A percentile compares a stretch with the other conserved stretches of the same genome.
These are phyloP conservation scores for Musa schizocarpa DNA, from an alignment of 176 grass and related monocot species.

Conservation along the genomic window DNA sequence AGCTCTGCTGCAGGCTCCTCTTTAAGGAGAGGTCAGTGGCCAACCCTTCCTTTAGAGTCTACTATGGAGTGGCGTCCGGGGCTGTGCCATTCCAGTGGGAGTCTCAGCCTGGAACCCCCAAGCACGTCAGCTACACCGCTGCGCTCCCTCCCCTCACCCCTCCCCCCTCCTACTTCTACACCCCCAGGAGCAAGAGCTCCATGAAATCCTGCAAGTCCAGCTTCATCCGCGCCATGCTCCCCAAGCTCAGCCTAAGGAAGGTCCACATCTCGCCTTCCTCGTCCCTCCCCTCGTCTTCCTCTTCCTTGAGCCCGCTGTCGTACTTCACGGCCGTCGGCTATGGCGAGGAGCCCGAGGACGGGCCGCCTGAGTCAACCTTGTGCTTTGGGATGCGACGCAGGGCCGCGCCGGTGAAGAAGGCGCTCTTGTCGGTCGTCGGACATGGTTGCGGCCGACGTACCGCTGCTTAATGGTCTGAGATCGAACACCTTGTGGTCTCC, in stretches of 20 bases:
- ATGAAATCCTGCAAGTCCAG: conserved; percentile 30
- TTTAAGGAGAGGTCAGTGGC: conserved; percentile 28
- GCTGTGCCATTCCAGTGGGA: conserved; percentile 64
- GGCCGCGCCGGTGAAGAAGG: no score
- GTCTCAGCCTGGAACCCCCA: conserved; percentile 51
- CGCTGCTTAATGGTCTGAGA: neutral
- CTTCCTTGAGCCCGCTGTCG: neutral
- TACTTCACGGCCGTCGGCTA: neutral
- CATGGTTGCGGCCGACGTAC: no score
- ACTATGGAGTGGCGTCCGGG: conserved; percentile 48
- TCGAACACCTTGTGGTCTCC: neutral
- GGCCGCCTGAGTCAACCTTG: neutral
- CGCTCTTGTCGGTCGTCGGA: no score
- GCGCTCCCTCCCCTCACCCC: conserved; percentile 44
- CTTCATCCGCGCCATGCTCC: conserved; percentile 44
- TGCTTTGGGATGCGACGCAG: neutral
- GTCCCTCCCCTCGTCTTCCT: neutral
- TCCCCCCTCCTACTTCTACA: conserved; percentile 45
- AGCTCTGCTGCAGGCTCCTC: conserved; percentile 15
- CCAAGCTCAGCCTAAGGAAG: conserved; percentile 26
- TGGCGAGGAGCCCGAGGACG: neutral
- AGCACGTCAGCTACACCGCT: conserved; percentile 24
- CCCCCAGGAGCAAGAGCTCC: conserved; percentile 1
- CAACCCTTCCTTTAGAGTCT: conserved; percentile 47
- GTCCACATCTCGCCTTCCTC: conserved; percentile 33